Conservation (phyloP, 768 basidiomycete species). For the Naganishia antarctica region DNA sequence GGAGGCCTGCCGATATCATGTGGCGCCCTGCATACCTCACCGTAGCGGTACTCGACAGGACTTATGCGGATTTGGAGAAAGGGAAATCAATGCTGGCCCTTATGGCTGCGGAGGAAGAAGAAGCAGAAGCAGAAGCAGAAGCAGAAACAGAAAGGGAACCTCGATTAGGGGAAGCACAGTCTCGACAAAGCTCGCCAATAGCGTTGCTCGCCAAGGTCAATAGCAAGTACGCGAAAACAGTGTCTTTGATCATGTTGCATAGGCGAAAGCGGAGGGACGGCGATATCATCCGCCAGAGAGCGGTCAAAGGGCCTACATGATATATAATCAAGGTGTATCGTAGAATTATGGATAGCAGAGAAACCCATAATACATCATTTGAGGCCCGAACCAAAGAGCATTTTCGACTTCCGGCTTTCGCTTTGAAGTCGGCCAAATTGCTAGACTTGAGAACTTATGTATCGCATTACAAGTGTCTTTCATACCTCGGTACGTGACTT, state of each 20-base stretch:
- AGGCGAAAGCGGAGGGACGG: slow-evolving; percentile 34
- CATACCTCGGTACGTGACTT: too few species aligned
- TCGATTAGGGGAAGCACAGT: not conserved
- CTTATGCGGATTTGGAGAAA: slow-evolving; percentile 36
- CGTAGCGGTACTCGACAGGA: slow-evolving; percentile 37
- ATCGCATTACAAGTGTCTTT: too few species aligned
- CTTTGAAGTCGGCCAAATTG: too few species aligned
- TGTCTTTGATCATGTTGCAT: slow-evolving; percentile 43
- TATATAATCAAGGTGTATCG: too few species aligned
- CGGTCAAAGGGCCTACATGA: not conserved
- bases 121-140: slow-evolving; percentile 28
- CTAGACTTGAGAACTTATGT: too few species aligned
- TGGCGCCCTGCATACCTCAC: slow-evolving; percentile 41
- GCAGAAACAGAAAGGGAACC: slow-evolving; percentile 26
- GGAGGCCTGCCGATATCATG: slow-evolving; percentile 38
- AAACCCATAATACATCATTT: too few species aligned
- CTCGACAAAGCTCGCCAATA: slow-evolving; percentile 30
- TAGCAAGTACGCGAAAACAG: slow-evolving; percentile 37
- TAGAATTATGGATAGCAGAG: too few species aligned
- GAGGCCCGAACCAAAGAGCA: too few species aligned
- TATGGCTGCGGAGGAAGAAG: slow-evolving; percentile 26
- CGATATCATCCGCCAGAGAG: not conserved
- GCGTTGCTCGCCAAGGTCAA: slow-evolving; percentile 39
- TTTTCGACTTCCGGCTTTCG: too few species aligned
- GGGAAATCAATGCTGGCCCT: slow-evolving; percentile 34